These are phyloP conservation scores for Tolypocladium tundrense DNA, from an alignment of 2,329 filamentous ascomycete species.

Conservation along the genomic window DNA sequence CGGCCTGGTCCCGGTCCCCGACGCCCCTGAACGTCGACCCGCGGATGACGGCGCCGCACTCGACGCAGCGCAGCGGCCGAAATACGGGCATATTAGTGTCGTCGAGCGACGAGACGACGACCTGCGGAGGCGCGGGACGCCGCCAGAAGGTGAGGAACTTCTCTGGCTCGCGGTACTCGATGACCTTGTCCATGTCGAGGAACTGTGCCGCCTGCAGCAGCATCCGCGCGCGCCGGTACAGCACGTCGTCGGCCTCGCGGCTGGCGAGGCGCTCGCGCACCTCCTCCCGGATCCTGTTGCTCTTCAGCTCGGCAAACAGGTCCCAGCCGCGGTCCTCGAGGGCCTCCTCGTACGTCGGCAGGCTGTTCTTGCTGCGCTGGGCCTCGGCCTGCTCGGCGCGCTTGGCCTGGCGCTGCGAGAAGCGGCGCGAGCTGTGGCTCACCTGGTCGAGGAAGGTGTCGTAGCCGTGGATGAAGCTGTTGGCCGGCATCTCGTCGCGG, in stretches of 20 bases:
- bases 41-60: conserved; percentile 8
- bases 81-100: conserved; percentile 8
- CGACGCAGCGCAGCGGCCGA: conserved; percentile 7
- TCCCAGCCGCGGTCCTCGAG: conserved; percentile 10
- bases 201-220: conserved; percentile 22
- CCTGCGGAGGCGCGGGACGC: conserved; percentile 12
- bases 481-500: conserved; percentile 11
- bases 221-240: conserved; percentile 14
- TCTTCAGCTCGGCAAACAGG: conserved; percentile 13
- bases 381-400: neutral
- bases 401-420: conserved; percentile 14
- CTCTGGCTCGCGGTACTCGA: conserved; percentile 20
- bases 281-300: conserved; percentile 6
- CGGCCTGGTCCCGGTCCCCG: neutral
- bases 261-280: conserved; percentile 4
- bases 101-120: conserved; percentile 9
- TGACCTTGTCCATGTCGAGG: conserved; percentile 27
- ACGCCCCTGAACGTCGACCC: conserved; percentile 15
- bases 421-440: conserved; percentile 16
- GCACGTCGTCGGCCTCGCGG: neutral
- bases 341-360: conserved; percentile 12
- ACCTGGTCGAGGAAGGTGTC: conserved; percentile 29
- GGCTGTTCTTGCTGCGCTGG: neutral
- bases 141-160: conserved; percentile 14
- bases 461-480: conserved; percentile 21